Percentiles rank a stretch among this genome's conserved stretches.
Evolutionary conservation across 1,139 yeast species (phyloP).

Genomic region (Candida sanyaensis): DNA sequence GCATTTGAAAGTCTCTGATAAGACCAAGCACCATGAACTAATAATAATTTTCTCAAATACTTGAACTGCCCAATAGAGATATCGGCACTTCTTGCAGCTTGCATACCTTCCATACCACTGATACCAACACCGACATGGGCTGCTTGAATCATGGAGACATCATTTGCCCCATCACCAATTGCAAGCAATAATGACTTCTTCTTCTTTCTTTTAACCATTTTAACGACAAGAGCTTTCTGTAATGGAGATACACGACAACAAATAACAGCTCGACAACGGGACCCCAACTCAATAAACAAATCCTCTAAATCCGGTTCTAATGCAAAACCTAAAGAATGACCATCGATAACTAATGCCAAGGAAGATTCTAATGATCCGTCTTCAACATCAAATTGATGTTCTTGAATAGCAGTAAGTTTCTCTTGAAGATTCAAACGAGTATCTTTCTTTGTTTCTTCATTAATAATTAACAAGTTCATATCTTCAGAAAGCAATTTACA

Average conservation of each 20-base stretch:
- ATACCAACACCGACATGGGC: conserved; percentile 99
- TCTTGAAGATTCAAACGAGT: conserved; percentile 71
- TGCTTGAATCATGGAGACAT: conserved; percentile 98
- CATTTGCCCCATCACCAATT: conserved; percentile 98
- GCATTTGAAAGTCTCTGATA: conserved; percentile 93
- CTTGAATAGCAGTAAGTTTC: conserved; percentile 73
- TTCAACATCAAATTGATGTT: conserved; percentile 68
- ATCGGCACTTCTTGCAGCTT: conserved; percentile 98
- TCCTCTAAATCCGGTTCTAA: conserved; percentile 81
- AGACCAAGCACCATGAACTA: conserved; percentile 98
- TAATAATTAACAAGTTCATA: conserved; percentile 88
- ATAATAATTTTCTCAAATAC: conserved; percentile 73
- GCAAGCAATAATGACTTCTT: conserved; percentile 77
- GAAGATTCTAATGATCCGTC: conserved; percentile 58
- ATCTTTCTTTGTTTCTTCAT: conserved; percentile 79
- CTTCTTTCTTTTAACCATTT: conserved; percentile 64
- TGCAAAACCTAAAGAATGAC: conserved; percentile 84
- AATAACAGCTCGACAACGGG: conserved; percentile 85
- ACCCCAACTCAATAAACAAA: conserved; percentile 75
- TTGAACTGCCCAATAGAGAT: conserved; percentile 95
- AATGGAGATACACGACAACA: conserved; percentile 98
- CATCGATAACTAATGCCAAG: conserved; percentile 90
- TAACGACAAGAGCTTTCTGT: conserved; percentile 95
- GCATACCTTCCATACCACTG: conserved; percentile 99
- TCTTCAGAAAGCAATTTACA: conserved; percentile 93